phyloP scores from a whole-genome alignment of 1,139 yeast species.

The Geotrichum klebahnii region DNA sequence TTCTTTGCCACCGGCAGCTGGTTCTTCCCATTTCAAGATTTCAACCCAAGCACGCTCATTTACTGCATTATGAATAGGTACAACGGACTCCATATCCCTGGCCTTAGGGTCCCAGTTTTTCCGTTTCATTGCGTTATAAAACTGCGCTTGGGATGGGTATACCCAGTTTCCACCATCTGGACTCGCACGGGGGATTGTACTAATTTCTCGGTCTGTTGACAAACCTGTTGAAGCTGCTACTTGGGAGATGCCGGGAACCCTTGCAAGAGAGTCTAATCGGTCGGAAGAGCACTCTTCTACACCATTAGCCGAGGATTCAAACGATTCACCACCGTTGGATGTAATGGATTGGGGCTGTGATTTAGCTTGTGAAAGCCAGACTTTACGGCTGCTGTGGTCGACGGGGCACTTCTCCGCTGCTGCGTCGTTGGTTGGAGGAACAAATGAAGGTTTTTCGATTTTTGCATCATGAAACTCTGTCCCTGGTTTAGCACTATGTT shows the following conservation, averaged over 20 bases:
- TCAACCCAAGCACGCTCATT: constrained; percentile 91
- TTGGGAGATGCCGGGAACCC: constrained; percentile 34
- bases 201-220: constrained; percentile 60
- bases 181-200: constrained; percentile 80
- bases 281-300: constrained; percentile 32
- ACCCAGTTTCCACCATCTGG: constrained; percentile 63
- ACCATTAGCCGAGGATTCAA: constrained; percentile 5
- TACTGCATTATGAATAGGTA: constrained; percentile 90
- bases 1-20: constrained; percentile 49
- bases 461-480: constrained; percentile 8
- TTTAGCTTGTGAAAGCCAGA: constrained; percentile 48
- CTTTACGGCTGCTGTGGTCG: constrained; percentile 43
- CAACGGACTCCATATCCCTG: constrained; percentile 80
- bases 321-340: constrained; percentile 24
- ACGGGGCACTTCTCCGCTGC: constrained; percentile 35
- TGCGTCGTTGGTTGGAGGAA: background rate
- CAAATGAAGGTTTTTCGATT: background rate
- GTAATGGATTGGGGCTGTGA: constrained; percentile 13
- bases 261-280: constrained; percentile 33
- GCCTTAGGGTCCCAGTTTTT: constrained; percentile 84
- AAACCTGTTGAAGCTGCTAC: constrained; percentile 38
- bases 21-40: constrained; percentile 74
- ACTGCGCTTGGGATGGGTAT: constrained; percentile 93
- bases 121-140: constrained; percentile 88
- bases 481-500: constrained; percentile 7